phyloP scores from a whole-genome alignment of 768 basidiomycete species.

The Suillus weaverae region DNA sequence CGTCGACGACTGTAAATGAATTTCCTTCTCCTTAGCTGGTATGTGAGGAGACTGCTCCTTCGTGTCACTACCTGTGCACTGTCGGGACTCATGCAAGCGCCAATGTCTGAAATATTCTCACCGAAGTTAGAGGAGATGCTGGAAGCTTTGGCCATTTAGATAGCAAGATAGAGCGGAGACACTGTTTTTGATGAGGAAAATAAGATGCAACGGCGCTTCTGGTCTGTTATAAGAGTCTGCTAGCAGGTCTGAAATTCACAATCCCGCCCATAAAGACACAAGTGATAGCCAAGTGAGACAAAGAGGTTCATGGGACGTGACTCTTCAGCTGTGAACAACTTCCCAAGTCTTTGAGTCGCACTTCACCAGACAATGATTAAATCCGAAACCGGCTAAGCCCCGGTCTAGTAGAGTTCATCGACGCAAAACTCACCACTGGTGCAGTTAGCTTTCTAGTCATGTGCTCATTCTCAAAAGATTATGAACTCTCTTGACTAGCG shows the following conservation, averaged over 20 bases:
- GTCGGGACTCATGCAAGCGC: not conserved
- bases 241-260: not conserved
- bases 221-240: not conserved
- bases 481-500: constrained; percentile 6
- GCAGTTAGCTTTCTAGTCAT: constrained; percentile 18
- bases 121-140: not conserved
- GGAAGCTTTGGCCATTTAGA: not conserved
- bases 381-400: constrained; percentile 40
- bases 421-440: constrained; percentile 23
- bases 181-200: too few species aligned
- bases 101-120: not conserved
- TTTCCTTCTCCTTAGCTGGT: not conserved
- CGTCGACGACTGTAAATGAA: not conserved
- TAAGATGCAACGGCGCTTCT: not conserved
- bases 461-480: constrained; percentile 9
- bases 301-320: constrained; percentile 5
- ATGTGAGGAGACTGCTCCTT: not conserved
- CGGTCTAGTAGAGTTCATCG: constrained; percentile 16
- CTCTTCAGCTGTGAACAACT: constrained; percentile 21
- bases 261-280: constrained; percentile 14
- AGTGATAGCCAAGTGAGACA: constrained; percentile 3
- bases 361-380: constrained; percentile 30
- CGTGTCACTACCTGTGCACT: not conserved
- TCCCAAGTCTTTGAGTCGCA: constrained; percentile 15
- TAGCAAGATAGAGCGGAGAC: not conserved